These are phyloP conservation scores for Cladosporium cucumerinum DNA, from an alignment of 2,329 filamentous ascomycete species.

Conservation along the genomic window DNA sequence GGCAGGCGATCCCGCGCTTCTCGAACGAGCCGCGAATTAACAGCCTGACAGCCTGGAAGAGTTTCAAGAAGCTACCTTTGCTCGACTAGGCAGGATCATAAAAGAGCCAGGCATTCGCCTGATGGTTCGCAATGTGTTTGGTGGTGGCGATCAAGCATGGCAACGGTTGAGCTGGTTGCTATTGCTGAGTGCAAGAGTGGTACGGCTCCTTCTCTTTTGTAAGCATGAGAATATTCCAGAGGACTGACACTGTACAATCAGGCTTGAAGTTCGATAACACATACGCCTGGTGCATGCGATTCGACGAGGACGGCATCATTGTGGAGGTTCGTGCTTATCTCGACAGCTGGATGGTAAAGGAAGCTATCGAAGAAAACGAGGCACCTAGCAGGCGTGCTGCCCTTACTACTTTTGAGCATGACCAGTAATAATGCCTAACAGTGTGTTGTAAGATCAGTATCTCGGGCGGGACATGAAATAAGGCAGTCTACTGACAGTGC, in stretches of 20 bases:
- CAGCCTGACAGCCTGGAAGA: slow-evolving; percentile 4
- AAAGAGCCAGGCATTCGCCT: slow-evolving; percentile 23
- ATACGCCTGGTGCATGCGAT: slow-evolving; percentile 30
- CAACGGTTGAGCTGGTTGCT: slow-evolving; percentile 28
- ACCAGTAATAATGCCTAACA: neutral
- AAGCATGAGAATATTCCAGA: neutral
- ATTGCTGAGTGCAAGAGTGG: slow-evolving; percentile 30
- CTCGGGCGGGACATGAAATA: neutral
- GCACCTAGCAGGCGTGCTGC: slow-evolving; percentile 18
- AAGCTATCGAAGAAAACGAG: slow-evolving; percentile 22
- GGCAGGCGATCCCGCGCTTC: neutral
- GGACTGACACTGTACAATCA: neutral
- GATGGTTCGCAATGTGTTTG: slow-evolving; percentile 28
- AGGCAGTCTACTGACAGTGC: neutral
- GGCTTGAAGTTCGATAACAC: slow-evolving; percentile 22
- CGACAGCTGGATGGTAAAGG: slow-evolving; percentile 21
- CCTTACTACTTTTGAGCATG: slow-evolving; percentile 7
- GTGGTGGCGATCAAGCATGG: slow-evolving; percentile 28
- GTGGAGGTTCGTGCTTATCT: slow-evolving; percentile 27
- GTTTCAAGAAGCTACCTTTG: slow-evolving; percentile 18
- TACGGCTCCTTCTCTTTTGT: neutral
- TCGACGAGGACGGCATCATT: slow-evolving; percentile 27
- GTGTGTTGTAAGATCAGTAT: neutral
- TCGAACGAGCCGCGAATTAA: neutral
- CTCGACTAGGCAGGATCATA: slow-evolving; percentile 20